Evolutionary conservation across 148 eudicot genomes (phyloP), one percentile per base, ranked within the genome.

Genomic region (Drosera capensis): DNA sequence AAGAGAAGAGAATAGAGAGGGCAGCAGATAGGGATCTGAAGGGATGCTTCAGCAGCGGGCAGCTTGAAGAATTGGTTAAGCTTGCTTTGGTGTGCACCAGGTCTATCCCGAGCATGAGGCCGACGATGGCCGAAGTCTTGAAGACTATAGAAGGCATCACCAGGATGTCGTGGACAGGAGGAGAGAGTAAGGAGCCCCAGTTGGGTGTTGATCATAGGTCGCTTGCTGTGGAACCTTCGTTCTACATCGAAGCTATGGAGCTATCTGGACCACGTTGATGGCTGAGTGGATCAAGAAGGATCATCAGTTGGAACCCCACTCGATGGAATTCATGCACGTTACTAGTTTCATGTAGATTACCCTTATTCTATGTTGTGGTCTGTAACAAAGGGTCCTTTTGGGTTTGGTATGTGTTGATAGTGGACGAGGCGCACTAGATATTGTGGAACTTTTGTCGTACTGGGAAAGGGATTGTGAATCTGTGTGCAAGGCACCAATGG

Each of bases 201-300:
- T 51, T 71, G 78, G 45, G 68, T 42, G 51, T 78, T 68, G 64
- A 71, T 52, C 52, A 40, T 22, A 57, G 62, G 20, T 72, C 74
- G 46, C 51, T 46, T 7, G 67, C 56, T 3, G 79, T 62, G 16
- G 82, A 74, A 41, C 70, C 68, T 40, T 87, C 96, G 15, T 82
- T 87, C 62, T 65, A 60, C 2, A 49, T 87, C n/a, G 96, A 87
- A 63, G 68, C 85, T 8, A 79, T 87, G 34, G 94, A 87, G 68
- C 71, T 87, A 34, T 87, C 96, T 8, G 96, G 96, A 23, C 96
- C 96, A 14, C 62, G 96, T 43, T 87, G 43, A 39, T n/a, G n/a
- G n/a, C n/a, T n/a, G n/a, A n/a, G n/a, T n/a, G n/a, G n/a, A n/a
- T n/a, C n/a, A n/a, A n/a, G n/a, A n/a, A n/a, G n/a, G n/a, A n/a